Evolutionary conservation across 2,329 filamentous ascomycete species (phyloP).

Genomic region (Trichoderma sp.): DNA sequence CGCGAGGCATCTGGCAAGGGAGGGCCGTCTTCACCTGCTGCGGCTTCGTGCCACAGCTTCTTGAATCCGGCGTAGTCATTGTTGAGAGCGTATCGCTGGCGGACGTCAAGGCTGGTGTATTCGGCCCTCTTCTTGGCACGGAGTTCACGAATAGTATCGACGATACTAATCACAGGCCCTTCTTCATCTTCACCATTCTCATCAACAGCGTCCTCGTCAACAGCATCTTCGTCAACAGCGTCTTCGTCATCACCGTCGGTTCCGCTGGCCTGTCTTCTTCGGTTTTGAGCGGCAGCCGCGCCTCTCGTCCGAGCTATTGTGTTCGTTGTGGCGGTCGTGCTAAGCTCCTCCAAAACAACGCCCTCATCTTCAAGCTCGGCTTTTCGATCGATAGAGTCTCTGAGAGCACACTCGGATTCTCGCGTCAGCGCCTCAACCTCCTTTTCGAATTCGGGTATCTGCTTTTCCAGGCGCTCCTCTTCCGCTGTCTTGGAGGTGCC

Average conservation of each 20-base stretch:
- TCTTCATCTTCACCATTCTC: conserved; percentile 29
- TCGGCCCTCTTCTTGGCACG: conserved; percentile 38
- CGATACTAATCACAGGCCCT: conserved; percentile 24
- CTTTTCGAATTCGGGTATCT: conserved; percentile 38
- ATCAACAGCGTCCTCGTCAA: conserved; percentile 20
- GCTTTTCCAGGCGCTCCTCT: conserved; percentile 38
- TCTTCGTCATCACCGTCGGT: conserved; percentile 18
- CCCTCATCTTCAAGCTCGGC: conserved; percentile 50
- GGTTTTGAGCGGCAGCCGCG: conserved; percentile 6
- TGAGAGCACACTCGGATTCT: conserved; percentile 45
- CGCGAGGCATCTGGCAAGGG: conserved; percentile 50
- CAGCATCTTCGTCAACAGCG: conserved; percentile 25
- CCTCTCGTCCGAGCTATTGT: conserved; percentile 14
- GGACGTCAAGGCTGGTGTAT: conserved; percentile 41
- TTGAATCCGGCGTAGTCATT: conserved; percentile 61
- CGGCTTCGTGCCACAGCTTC: conserved; percentile 54
- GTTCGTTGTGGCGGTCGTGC: conserved; percentile 28
- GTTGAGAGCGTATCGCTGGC: conserved; percentile 52
- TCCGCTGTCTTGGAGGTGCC: conserved; percentile 36
- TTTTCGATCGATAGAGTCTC: conserved; percentile 48
- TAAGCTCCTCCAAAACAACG: conserved; percentile 37
- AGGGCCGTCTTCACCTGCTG: conserved; percentile 47
- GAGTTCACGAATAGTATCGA: conserved; percentile 36
- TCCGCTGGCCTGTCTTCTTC: conserved; percentile 15
- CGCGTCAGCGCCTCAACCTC: conserved; percentile 43